Evolutionary conservation across 306 rosid species (phyloP), one percentile per base, ranked within the genome.

Genomic region (Hippophae tibetana): DNA sequence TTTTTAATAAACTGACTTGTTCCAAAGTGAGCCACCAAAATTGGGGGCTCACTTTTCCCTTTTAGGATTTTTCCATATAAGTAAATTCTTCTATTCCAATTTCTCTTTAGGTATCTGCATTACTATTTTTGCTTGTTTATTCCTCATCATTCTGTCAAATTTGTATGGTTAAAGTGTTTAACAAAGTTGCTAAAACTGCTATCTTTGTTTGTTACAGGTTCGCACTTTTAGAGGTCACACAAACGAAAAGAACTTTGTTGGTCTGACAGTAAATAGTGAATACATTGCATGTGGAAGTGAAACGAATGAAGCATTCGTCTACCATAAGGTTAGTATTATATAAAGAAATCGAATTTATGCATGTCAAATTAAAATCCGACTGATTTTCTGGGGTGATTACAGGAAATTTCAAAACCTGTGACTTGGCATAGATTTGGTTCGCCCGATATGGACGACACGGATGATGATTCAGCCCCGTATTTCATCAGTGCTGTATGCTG

Each of bases 401-500:
- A 92, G 99, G 99, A 82, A 49, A 82, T 92, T 52, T 80, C 94
- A 3, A 88, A 72, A 75, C 96, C 96, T 18, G 74, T 85, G 78
- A 81, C 96, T 42, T 69, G 84, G 72, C 89, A 88, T 61, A 82
- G 79, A 74, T 85, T 92, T 64, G 77, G 81, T 13, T 80, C 96
- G 13, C 80, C 84, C 0, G 83, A 82, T 23, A 47, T 62, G 47
- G 79, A 79, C 5, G 89, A 81, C 1, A 71, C 78, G 0, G 95
- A 80, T 43, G 96, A 85, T 26, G 93, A 75, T 65, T 75, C 78
- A 7, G 95, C 84, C 60, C 79, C 95, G 18, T 74, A 80, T 69
- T 92, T 88, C 58, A 92, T 92, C 67, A 92, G 96, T 54, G 99
- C 99, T 6, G 90, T 88, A 59, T 92, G 93, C 74, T 92, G 99